phyloP scores from a whole-genome alignment of 1,284 basidiomycete species.

The Pyrrhoderma lamaoense region DNA sequence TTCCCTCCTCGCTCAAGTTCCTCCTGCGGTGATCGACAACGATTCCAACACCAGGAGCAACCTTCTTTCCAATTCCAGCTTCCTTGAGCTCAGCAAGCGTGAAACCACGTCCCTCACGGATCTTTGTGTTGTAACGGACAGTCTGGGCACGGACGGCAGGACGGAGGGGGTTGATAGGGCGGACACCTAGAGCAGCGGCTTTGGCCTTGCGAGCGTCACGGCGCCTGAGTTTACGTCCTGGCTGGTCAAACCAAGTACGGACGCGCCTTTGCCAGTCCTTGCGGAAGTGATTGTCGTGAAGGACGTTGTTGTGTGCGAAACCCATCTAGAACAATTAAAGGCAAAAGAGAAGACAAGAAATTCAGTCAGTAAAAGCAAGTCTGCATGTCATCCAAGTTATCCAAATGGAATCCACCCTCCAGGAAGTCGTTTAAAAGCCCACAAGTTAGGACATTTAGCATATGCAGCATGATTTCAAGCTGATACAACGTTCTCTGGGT shows the following conservation, averaged over 20 bases:
- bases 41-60: constrained; percentile 90
- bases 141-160: constrained; percentile 97
- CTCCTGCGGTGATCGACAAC: constrained; percentile 97
- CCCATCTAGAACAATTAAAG: constrained; percentile 41
- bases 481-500: no score
- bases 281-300: constrained; percentile 93
- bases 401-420: no score
- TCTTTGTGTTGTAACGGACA: constrained; percentile 97
- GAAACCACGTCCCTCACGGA: constrained; percentile 97
- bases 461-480: no score
- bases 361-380: no score
- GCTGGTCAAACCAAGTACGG: constrained; percentile 99
- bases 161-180: constrained; percentile 88
- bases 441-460: no score
- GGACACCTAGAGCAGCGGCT: constrained; percentile 87
- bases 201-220: constrained; percentile 90
- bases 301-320: constrained; percentile 82
- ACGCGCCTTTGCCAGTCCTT: constrained; percentile 98
- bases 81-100: constrained; percentile 93
- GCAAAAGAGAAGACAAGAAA: no score
- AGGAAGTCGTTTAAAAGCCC: no score
- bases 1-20: constrained; percentile 96
- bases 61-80: constrained; percentile 92
- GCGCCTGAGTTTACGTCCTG: constrained; percentile 95
- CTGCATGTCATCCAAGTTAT: no score